phyloP scores from a whole-genome alignment of 176 grass and related monocot species.

The Carex parvula region DNA sequence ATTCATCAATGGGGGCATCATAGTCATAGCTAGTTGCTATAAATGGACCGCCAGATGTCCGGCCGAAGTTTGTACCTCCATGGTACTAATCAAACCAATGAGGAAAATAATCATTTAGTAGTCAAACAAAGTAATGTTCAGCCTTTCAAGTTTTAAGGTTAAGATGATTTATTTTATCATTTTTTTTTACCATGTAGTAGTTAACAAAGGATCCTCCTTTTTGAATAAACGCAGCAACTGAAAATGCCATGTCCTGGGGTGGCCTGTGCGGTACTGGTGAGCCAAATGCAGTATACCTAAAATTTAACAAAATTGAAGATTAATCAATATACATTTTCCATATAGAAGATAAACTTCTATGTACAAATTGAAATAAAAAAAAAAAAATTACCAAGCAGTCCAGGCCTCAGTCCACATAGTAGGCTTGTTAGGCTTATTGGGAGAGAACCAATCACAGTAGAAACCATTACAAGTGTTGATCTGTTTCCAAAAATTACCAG shows the following conservation, averaged over 20 bases:
- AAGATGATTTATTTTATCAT: background rate
- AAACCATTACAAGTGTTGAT: constrained; percentile 96
- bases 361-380: background rate
- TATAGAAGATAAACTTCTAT: constrained; percentile 15
- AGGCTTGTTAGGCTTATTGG: constrained; percentile 80
- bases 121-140: background rate
- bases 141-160: background rate
- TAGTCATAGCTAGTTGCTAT: constrained; percentile 98
- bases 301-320: constrained; percentile 19
- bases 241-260: constrained; percentile 82
- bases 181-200: constrained; percentile 83
- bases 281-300: constrained; percentile 93
- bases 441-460: constrained; percentile 94
- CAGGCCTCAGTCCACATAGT: constrained; percentile 99
- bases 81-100: constrained; percentile 58
- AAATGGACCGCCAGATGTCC: constrained; percentile 91
- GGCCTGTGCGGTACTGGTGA: constrained; percentile 79
- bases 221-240: constrained; percentile 83
- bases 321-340: background rate
- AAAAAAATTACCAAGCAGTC: constrained; percentile 78
- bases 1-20: constrained; percentile 95
- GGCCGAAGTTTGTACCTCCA: constrained; percentile 90
- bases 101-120: constrained; percentile 3
- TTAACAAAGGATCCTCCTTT: constrained; percentile 98
- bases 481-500: constrained; percentile 30